Evolutionary conservation across 1,139 yeast genomes (phyloP), one percentile per base, ranked within the genome.

Genomic region (Suzukiozyma palmioleophila): DNA sequence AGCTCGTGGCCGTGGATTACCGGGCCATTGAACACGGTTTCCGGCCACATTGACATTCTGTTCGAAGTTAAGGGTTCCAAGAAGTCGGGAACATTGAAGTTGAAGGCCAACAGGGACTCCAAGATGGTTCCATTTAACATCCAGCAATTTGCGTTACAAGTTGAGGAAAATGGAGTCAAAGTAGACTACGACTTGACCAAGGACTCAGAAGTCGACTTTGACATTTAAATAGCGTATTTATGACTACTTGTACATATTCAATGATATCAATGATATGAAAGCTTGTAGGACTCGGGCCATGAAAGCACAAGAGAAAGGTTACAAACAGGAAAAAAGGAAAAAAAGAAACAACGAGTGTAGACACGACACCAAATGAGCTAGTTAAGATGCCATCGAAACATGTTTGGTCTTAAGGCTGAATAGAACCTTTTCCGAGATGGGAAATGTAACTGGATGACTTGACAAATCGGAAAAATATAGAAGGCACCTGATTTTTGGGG

Each of bases 1-100:
- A 69, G 75, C 37, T 60, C 84, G 35, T 77, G 84, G 68, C 97
- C 98, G 3, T 92, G 97, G 97, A 82, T 92, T 43, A 66, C 75
- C 41, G 98, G 98, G 7, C 77, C 80, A 35, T 69, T 92, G 49
- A 88, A 90, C 52, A 87, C 94, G 28, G 87, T 87, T 45, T 75
- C 79, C 42, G 97, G 97, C 13, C 69, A 75, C 16, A 84, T 92
- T 35, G 84, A 90, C 56, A 79, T 92, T 49, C 60, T 62, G 26
- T 88, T 88, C 52, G 64, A 72, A 32, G 86, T 88, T 33, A 73
- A 75, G 50, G 98, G 97, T 10, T 70, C 69, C 38, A 67, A 69
- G 45, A 8, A 26, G 21, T 54, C 63, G 3, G 84, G 82, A n/a
- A 67, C 61, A 41, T 66, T 81, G 34, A 65, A 58, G 46, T 67